phyloP scores from a whole-genome alignment of 208 protist species.

The Endotrypanum monterogeii region DNA sequence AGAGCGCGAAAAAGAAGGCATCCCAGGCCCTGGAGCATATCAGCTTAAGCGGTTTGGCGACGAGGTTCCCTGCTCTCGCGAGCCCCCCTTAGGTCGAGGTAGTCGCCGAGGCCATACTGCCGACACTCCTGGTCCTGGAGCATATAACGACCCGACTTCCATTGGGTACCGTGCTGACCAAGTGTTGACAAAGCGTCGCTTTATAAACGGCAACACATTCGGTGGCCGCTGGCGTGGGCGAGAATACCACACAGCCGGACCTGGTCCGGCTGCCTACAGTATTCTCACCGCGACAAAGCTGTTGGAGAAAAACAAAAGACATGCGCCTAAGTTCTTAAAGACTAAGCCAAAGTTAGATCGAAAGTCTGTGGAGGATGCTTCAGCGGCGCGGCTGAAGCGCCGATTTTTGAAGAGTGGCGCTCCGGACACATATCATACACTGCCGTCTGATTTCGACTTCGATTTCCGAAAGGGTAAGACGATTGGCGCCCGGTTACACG shows the following conservation, averaged over 20 bases:
- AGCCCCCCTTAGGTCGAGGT: conserved; percentile 38
- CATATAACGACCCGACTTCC: conserved; percentile 78
- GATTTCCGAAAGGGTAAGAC: conserved; percentile 73
- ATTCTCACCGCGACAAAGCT: conserved; percentile 45
- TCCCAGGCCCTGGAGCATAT: conserved; percentile 47
- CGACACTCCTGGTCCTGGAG: conserved; percentile 43
- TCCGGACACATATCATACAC: conserved; percentile 12
- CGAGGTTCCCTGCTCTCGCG: conserved; percentile 29
- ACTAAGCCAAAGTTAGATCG: conserved; percentile 18
- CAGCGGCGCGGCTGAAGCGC: not conserved
- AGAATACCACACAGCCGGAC: conserved; percentile 40
- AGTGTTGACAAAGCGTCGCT: conserved; percentile 15
- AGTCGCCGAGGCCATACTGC: conserved; percentile 14
- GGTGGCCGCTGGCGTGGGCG: conserved; percentile 43
- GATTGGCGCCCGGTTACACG: conserved; percentile 43
- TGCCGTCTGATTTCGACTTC: conserved; percentile 86
- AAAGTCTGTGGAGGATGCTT: not conserved
- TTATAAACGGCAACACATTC: conserved; percentile 58
- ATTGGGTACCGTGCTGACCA: conserved; percentile 52
- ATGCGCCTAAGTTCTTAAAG: conserved; percentile 49
- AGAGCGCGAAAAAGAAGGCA: conserved; percentile 25
- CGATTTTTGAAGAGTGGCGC: conserved; percentile 3
- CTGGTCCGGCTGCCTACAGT: conserved; percentile 65
- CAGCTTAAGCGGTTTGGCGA: conserved; percentile 50
- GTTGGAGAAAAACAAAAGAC: conserved; percentile 48